Conservation (phyloP, 495 filamentous ascomycete species). For the Penicillium coffeae region DNA sequence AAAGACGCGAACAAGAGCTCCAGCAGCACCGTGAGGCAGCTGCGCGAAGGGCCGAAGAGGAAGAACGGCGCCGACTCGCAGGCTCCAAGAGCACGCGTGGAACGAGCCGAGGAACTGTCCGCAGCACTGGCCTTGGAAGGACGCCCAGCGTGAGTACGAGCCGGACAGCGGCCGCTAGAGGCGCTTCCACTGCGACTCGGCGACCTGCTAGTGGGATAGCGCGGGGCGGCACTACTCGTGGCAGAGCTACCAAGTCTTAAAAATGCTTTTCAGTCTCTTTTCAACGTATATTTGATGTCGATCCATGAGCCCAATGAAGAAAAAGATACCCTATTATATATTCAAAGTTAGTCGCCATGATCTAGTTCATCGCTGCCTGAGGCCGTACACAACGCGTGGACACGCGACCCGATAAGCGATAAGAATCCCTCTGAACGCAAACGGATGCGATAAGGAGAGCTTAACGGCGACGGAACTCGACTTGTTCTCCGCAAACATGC, state of each 20-base stretch:
- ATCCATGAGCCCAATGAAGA: slow-evolving; percentile 15
- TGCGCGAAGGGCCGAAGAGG: slow-evolving; percentile 66
- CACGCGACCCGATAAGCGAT: slow-evolving; percentile 10
- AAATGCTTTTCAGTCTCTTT: slow-evolving; percentile 6
- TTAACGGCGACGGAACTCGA: neutral
- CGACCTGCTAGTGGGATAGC: slow-evolving; percentile 49
- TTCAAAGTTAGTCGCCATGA: too few species aligned
- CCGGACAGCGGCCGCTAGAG: slow-evolving; percentile 26
- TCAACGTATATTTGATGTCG: neutral
- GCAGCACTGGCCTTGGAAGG: slow-evolving; percentile 44
- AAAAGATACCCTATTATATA: slow-evolving; percentile 26
- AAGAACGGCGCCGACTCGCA: slow-evolving; percentile 54
- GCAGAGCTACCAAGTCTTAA: neutral
- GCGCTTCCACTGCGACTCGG: slow-evolving; percentile 37
- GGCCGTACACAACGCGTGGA: slow-evolving; percentile 8
- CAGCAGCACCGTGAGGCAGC: slow-evolving; percentile 71
- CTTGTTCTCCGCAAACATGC: neutral
- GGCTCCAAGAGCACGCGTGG: slow-evolving; percentile 46
- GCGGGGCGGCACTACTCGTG: slow-evolving; percentile 36
- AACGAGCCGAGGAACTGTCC: slow-evolving; percentile 40
- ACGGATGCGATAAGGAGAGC: slow-evolving; percentile 25
- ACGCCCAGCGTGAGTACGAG: slow-evolving; percentile 37
- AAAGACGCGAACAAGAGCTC: slow-evolving; percentile 69
- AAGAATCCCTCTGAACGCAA: neutral
- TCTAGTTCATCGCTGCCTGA: slow-evolving; percentile 13